A percentile compares a stretch with the other conserved stretches of the same genome.
Conservation (phyloP, 148 eudicot genomes). For the Fallopia convolvulus region DNA sequence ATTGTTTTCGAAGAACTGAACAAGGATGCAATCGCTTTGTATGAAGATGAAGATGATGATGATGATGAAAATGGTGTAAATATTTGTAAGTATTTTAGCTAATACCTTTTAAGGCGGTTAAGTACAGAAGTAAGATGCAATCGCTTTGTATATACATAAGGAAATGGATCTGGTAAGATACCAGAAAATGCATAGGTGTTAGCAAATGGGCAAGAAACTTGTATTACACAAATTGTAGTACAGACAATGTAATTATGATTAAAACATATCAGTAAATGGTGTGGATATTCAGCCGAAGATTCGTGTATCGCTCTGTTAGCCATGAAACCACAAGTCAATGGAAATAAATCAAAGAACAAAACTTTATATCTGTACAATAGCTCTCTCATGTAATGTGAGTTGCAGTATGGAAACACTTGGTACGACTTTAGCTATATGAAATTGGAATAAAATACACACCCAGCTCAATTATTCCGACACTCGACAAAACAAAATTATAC, state of each 20-base stretch:
- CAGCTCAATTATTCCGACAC: too few species aligned
- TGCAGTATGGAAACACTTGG: too few species aligned
- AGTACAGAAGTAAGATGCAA: not conserved
- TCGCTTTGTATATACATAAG: not conserved
- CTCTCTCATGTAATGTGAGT: too few species aligned
- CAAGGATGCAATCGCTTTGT: not conserved
- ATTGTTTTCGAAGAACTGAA: not conserved
- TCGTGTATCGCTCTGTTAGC: too few species aligned
- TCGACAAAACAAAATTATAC: too few species aligned
- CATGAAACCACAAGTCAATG: too few species aligned
- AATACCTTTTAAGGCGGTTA: not conserved
- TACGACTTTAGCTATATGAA: too few species aligned
- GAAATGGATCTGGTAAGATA: not conserved
- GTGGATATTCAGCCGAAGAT: not conserved
- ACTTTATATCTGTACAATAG: too few species aligned
- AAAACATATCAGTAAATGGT: not conserved
- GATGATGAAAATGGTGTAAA: not conserved
- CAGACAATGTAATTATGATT: not conserved
- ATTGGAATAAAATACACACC: too few species aligned
- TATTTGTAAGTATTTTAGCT: not conserved
- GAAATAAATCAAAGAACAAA: too few species aligned
- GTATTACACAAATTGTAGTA: not conserved
- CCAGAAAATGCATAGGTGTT: not conserved
- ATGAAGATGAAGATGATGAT: not conserved
- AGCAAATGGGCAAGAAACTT: not conserved